A percentile compares a stretch with the other conserved stretches of the same genome.
These are phyloP conservation scores for Cercospora berteroae DNA, from an alignment of 2,329 filamentous ascomycete genomes.

Conservation along the genomic window DNA sequence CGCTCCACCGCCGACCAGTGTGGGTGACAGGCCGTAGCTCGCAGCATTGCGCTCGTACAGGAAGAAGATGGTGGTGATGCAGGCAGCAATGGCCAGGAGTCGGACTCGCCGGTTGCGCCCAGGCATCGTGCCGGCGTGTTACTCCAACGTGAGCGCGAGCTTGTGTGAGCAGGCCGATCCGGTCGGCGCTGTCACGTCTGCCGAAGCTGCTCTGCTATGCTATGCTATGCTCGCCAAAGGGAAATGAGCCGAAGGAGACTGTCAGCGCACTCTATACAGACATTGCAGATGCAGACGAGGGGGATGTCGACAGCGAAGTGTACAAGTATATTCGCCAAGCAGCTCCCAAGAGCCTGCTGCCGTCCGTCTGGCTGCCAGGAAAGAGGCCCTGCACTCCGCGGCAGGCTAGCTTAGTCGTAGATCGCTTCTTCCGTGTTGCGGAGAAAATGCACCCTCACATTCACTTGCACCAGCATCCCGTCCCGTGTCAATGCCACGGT, in stretches of 20 bases:
- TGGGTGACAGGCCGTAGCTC: constrained; percentile 16
- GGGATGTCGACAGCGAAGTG: background rate
- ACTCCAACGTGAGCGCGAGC: background rate
- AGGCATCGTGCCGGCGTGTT: constrained; percentile 21
- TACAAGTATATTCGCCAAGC: background rate
- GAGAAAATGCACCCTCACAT: background rate
- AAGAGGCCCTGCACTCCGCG: background rate
- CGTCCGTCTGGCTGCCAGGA: background rate
- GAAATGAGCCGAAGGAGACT: background rate
- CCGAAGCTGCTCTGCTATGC: constrained; percentile 1
- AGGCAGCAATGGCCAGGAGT: constrained; percentile 29
- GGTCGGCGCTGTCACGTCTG: constrained; percentile 9
- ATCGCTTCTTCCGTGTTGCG: background rate
- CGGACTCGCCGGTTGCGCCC: constrained; percentile 30
- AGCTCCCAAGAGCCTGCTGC: background rate
- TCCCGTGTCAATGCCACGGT: background rate
- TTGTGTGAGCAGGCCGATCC: constrained; percentile 10
- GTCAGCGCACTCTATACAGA: background rate
- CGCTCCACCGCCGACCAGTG: constrained; percentile 23
- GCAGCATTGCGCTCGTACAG: constrained; percentile 27
- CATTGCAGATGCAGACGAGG: background rate
- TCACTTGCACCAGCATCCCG: background rate
- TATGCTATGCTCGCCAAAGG: background rate
- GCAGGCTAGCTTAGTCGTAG: background rate
- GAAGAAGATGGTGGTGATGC: constrained; percentile 29